Percentiles rank a stretch among this genome's conserved stretches.
phyloP scores from a whole-genome alignment of 257 asterid species.

The Coffea canephora region DNA sequence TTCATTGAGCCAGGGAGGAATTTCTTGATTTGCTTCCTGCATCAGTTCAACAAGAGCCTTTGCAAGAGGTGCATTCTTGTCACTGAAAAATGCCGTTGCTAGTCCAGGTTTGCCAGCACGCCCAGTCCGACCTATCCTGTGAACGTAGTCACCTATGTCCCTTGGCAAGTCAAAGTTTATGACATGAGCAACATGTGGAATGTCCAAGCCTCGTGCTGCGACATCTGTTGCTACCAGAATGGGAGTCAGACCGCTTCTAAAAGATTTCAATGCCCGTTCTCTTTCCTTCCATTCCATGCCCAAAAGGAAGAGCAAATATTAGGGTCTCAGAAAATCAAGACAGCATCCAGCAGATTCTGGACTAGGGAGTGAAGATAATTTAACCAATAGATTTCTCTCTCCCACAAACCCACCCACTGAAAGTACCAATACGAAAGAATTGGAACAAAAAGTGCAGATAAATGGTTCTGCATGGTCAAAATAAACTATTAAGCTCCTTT shows the following conservation, averaged over 20 bases:
- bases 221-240: constrained; percentile 78
- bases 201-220: constrained; percentile 73
- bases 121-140: constrained; percentile 83
- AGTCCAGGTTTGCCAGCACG: constrained; percentile 83
- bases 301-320: neutral
- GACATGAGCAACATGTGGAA: constrained; percentile 73
- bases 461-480: neutral
- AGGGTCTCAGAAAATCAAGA: neutral
- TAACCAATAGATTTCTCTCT: neutral
- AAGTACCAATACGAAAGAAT: neutral
- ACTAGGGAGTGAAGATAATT: neutral
- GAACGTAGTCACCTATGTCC: constrained; percentile 59
- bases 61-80: constrained; percentile 50
- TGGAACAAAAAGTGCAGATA: neutral
- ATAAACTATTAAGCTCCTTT: neutral
- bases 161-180: constrained; percentile 73
- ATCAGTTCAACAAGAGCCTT: constrained; percentile 52
- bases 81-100: constrained; percentile 78
- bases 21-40: constrained; percentile 60
- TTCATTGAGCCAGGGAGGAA: constrained; percentile 52
- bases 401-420: neutral
- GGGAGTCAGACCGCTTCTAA: constrained; percentile 57
- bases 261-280: constrained; percentile 57
- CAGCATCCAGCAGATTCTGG: neutral
- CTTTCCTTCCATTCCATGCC: constrained; percentile 49